A percentile compares a stretch with the other conserved stretches of the same genome.
These are phyloP conservation scores for Mrakia frigida DNA, from an alignment of 768 basidiomycete genomes.

Conservation along the genomic window DNA sequence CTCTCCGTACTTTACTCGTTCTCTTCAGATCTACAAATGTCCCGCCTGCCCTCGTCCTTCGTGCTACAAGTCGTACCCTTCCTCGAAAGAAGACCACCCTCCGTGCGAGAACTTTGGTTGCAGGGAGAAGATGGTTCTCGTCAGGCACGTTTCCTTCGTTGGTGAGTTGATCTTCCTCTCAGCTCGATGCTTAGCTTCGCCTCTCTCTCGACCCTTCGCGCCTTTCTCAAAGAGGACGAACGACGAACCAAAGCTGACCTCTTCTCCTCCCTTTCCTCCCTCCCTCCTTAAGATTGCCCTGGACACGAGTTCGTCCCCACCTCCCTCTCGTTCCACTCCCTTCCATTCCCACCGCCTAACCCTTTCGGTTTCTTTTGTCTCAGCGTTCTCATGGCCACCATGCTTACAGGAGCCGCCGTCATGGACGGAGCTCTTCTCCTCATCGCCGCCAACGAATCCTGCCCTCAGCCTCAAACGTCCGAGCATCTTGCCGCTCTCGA, in stretches of 20 bases:
- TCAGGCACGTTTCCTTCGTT: conserved; percentile 89
- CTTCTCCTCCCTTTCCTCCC: not conserved
- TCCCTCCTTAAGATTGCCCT: conserved; percentile 51
- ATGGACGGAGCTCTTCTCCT: conserved; percentile 98
- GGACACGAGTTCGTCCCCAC: conserved; percentile 34
- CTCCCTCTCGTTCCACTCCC: too few species aligned
- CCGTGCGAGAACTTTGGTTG: conserved; percentile 92
- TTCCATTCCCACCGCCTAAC: conserved; percentile 6
- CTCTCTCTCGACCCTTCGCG: not conserved
- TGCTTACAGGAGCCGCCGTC: conserved; percentile 99
- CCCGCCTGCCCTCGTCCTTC: conserved; percentile 90
- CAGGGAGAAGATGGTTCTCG: conserved; percentile 68
- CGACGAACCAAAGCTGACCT: not conserved
- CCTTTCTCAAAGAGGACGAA: too few species aligned
- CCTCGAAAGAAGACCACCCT: conserved; percentile 88
- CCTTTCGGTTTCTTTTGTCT: conserved; percentile 69
- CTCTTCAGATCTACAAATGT: conserved; percentile 87
- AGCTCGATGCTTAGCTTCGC: not conserved
- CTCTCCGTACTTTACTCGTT: not conserved
- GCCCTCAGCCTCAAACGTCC: conserved; percentile 97
- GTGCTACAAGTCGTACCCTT: conserved; percentile 87
- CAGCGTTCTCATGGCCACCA: conserved; percentile 96
- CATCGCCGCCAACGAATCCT: conserved; percentile 96
- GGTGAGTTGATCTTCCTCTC: conserved; percentile 5
- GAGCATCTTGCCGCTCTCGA: conserved; percentile 98